Evolutionary conservation across 345 rosid genomes (phyloP).

Genomic region (Erysimum cheiranthoides): DNA sequence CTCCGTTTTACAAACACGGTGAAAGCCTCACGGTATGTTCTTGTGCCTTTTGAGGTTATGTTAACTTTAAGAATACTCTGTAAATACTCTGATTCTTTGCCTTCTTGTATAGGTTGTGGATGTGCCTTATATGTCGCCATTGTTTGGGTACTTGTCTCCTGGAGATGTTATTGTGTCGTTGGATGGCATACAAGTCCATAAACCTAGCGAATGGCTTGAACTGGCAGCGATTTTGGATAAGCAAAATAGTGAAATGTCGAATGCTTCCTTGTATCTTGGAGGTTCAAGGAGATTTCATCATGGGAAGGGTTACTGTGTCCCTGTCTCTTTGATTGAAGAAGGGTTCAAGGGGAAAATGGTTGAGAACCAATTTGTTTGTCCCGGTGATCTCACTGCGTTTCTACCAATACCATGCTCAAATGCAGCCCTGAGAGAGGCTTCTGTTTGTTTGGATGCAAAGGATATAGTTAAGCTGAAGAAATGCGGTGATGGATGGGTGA

Average conservation of each 20-base stretch:
- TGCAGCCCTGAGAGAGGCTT: conserved; percentile 36
- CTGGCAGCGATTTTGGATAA: conserved; percentile 51
- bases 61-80: neutral
- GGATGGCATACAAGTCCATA: conserved; percentile 65
- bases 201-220: conserved; percentile 71
- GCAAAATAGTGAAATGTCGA: conserved; percentile 48
- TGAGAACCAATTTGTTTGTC: conserved; percentile 57
- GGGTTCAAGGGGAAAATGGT: conserved; percentile 47
- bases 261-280: conserved; percentile 44
- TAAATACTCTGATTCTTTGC: neutral
- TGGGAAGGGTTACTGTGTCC: conserved; percentile 81
- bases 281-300: conserved; percentile 42
- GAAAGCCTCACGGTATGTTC: conserved; percentile 58
- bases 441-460: conserved; percentile 68
- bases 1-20: conserved; percentile 66
- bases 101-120: conserved; percentile 63
- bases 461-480: conserved; percentile 70
- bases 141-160: conserved; percentile 76
- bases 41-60: neutral
- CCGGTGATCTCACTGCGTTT: conserved; percentile 61
- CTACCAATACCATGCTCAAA: conserved; percentile 49
- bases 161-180: conserved; percentile 74
- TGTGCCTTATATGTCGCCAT: conserved; percentile 65
- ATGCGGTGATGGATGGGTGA: conserved; percentile 65
- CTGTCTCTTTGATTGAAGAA: conserved; percentile 56